These are phyloP conservation scores for Chenopodium quinoa DNA, from an alignment of 148 eudicot species.

Conservation along the genomic window DNA sequence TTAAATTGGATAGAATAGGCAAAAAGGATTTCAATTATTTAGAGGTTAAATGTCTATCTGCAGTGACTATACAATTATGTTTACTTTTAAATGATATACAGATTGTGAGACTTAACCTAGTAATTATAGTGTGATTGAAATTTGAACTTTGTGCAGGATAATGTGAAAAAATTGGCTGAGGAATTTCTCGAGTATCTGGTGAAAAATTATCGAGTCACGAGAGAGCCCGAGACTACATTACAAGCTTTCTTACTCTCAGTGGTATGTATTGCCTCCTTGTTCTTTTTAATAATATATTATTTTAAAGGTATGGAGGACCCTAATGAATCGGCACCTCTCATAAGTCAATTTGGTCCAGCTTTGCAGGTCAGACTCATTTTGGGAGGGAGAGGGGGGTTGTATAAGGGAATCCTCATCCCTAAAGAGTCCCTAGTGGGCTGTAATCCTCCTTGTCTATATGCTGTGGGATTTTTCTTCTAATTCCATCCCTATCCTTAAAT, in stretches of 20 bases:
- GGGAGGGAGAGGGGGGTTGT: no score
- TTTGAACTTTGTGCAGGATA: constrained; percentile 51
- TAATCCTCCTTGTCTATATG: background rate
- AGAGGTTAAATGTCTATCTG: background rate
- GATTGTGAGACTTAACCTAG: background rate
- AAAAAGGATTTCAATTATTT: background rate
- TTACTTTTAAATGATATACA: background rate
- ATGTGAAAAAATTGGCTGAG: constrained; percentile 43
- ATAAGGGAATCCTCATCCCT: no score
- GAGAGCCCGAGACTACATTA: constrained; percentile 49
- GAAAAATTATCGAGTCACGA: constrained; percentile 55
- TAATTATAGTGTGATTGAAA: background rate
- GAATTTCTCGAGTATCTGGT: constrained; percentile 66
- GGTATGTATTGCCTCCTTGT: constrained; percentile 39
- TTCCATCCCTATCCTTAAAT: background rate
- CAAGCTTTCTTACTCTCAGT: constrained; percentile 86
- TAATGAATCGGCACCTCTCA: no score
- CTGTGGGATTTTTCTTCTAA: background rate
- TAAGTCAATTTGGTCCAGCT: no score
- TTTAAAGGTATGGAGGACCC: no score
- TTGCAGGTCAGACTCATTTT: no score
- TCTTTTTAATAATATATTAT: no score
- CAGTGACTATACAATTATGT: background rate
- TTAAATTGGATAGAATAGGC: no score
- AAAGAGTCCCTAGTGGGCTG: no score